Conservation (phyloP, 176 grass and related monocot genomes). For the Melocanna baccifera region DNA sequence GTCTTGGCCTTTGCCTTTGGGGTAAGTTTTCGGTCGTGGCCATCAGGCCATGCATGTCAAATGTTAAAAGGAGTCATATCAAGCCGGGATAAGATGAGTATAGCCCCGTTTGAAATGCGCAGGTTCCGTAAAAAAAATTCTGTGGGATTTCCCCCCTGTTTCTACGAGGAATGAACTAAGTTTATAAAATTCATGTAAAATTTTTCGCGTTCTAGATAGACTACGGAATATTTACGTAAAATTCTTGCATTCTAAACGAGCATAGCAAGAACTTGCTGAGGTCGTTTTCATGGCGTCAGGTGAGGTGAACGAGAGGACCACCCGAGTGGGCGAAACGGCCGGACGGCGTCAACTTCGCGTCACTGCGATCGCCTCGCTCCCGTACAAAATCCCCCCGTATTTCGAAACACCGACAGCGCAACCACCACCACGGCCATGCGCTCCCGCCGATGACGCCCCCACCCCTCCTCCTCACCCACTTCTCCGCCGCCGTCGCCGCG, state of each 20-base stretch:
- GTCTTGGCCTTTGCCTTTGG: neutral
- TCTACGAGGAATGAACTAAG: neutral
- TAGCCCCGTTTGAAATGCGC: neutral
- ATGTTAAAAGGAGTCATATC: neutral
- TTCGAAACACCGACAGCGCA: slow-evolving; percentile 34
- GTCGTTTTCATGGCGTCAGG: neutral
- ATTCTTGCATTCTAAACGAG: too few relatives aligned
- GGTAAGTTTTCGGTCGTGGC: neutral
- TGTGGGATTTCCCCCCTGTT: too few relatives aligned
- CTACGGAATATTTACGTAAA: neutral
- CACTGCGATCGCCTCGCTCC: slow-evolving; percentile 25
- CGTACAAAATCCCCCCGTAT: slow-evolving; percentile 40
- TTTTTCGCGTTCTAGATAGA: neutral
- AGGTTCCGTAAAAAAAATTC: neutral
- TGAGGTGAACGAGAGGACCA: neutral
- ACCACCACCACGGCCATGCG: slow-evolving; percentile 40
- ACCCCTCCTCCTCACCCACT: slow-evolving; percentile 15
- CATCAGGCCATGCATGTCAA: neutral
- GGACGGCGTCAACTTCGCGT: slow-evolving; percentile 11
- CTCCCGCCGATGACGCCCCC: slow-evolving; percentile 33
- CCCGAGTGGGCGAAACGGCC: neutral
- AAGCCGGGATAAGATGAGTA: neutral
- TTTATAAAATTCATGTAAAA: neutral
- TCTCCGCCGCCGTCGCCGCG: slow-evolving; percentile 27
- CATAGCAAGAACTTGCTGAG: neutral